phyloP scores from a whole-genome alignment of 2,329 filamentous ascomycete genomes.

The Boeremia exigua region DNA sequence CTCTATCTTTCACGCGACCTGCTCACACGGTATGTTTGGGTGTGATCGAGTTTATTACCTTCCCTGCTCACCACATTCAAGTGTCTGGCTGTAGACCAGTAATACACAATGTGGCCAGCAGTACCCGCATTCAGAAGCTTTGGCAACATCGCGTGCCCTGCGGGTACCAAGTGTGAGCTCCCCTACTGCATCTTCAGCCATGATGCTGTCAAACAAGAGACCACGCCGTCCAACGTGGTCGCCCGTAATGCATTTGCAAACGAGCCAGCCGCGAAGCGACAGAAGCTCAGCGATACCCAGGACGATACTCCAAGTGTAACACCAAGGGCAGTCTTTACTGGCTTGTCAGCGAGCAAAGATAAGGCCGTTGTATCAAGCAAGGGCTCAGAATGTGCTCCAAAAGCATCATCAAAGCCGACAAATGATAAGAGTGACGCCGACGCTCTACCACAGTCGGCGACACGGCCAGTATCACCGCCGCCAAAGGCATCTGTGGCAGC shows the following conservation, averaged over 20 bases:
- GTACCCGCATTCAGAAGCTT: constrained; percentile 34
- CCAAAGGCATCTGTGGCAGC: constrained; percentile 25
- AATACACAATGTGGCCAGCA: constrained; percentile 40
- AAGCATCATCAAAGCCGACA: constrained; percentile 4
- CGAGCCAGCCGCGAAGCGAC: constrained; percentile 36
- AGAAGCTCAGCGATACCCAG: constrained; percentile 34
- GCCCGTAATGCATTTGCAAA: constrained; percentile 3
- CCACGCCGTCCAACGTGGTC: constrained; percentile 1
- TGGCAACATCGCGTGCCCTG: constrained; percentile 55
- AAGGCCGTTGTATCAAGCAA: constrained; percentile 16
- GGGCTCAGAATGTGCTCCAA: constrained; percentile 3
- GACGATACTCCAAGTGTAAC: neutral
- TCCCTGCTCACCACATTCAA: constrained; percentile 2
- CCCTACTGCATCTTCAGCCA: constrained; percentile 67
- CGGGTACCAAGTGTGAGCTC: constrained; percentile 56
- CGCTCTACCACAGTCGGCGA: constrained; percentile 30
- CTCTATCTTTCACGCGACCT: neutral
- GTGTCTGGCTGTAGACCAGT: neutral
- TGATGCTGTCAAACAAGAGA: constrained; percentile 32
- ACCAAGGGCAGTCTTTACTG: constrained; percentile 29
- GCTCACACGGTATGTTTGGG: constrained; percentile 12
- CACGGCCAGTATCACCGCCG: constrained; percentile 42
- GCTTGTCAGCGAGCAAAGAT: constrained; percentile 28
- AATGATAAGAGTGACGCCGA: constrained; percentile 8
- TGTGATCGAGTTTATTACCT: neutral